Percentiles rank a stretch among this genome's conserved stretches.
Evolutionary conservation across 2,329 filamentous ascomycete genomes (phyloP).

Genomic region (Phaeosphaeriaceae sp.): DNA sequence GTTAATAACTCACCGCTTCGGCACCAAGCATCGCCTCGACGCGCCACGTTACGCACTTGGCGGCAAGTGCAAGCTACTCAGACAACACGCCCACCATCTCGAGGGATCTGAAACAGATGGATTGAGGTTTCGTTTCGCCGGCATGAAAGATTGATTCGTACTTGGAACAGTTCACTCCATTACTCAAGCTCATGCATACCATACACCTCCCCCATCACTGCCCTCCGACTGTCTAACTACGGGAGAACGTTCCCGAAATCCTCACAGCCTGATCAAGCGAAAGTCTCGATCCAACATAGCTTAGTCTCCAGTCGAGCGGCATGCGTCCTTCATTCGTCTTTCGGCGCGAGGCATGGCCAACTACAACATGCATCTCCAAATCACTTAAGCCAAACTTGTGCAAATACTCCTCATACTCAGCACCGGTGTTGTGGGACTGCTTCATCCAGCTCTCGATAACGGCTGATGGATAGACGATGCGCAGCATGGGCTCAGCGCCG

Average conservation of each 20-base stretch:
- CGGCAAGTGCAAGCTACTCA: no score
- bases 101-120: no score
- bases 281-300: conserved; percentile 10
- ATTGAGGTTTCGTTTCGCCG: no score
- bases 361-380: conserved; percentile 18
- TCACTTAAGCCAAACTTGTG: conserved; percentile 9
- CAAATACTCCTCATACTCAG: conserved; percentile 15
- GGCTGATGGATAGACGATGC: conserved; percentile 18
- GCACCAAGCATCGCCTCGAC: no score
- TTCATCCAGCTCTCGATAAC: conserved; percentile 20
- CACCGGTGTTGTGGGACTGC: conserved; percentile 15
- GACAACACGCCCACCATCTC: no score
- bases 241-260: neutral
- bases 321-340: conserved; percentile 16
- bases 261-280: conserved; percentile 10
- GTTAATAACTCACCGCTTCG: no score
- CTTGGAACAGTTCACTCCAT: no score
- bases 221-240: neutral
- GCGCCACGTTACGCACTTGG: no score
- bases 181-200: no score
- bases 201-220: no score
- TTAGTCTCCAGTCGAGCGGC: conserved; percentile 20
- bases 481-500: conserved; percentile 20
- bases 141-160: no score
- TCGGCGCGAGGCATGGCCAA: conserved; percentile 18